Evolutionary conservation across 768 basidiomycete species (phyloP).

Genomic region (Floccularia luteovirens): DNA sequence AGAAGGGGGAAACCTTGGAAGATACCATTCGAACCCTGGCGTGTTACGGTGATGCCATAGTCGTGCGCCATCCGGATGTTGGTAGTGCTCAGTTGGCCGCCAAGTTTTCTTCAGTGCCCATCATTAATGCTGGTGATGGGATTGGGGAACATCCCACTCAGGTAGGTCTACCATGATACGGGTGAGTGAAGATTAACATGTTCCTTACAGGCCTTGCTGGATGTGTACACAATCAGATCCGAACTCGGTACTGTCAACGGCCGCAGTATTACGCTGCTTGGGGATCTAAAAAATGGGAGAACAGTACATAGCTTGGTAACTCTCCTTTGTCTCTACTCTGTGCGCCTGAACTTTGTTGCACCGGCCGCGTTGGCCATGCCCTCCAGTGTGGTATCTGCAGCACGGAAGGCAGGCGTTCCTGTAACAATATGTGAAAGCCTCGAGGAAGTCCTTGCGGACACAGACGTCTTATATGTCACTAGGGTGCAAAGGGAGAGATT

Average conservation of each 20-base stretch:
- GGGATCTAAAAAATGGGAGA: slow-evolving; percentile 96
- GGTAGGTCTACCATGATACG: too few species aligned
- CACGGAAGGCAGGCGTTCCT: slow-evolving; percentile 73
- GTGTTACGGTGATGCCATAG: slow-evolving; percentile 93
- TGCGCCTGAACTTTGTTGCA: slow-evolving; percentile 93
- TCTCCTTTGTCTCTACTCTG: slow-evolving; percentile 84
- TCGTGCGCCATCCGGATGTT: slow-evolving; percentile 89
- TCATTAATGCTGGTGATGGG: slow-evolving; percentile 96
- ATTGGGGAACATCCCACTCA: slow-evolving; percentile 97
- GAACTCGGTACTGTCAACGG: slow-evolving; percentile 98
- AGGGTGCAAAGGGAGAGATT: slow-evolving; percentile 96
- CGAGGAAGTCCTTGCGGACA: slow-evolving; percentile 85
- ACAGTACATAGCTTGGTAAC: slow-evolving; percentile 96
- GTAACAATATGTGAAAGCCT: slow-evolving; percentile 82
- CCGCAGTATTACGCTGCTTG: slow-evolving; percentile 84
- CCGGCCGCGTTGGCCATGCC: slow-evolving; percentile 88
- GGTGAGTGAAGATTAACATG: too few species aligned
- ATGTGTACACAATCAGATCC: slow-evolving; percentile 93
- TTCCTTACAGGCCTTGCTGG: slow-evolving; percentile 75
- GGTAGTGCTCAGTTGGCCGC: slow-evolving; percentile 95
- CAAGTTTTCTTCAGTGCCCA: slow-evolving; percentile 90
- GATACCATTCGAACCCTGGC: slow-evolving; percentile 93
- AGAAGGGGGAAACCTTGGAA: slow-evolving; percentile 88
- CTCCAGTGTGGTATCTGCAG: slow-evolving; percentile 70
- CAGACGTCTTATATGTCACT: slow-evolving; percentile 96